Evolutionary conservation across 371 early-diverging fungal genomes (phyloP).

Genomic region (Mucor plumbeus): DNA sequence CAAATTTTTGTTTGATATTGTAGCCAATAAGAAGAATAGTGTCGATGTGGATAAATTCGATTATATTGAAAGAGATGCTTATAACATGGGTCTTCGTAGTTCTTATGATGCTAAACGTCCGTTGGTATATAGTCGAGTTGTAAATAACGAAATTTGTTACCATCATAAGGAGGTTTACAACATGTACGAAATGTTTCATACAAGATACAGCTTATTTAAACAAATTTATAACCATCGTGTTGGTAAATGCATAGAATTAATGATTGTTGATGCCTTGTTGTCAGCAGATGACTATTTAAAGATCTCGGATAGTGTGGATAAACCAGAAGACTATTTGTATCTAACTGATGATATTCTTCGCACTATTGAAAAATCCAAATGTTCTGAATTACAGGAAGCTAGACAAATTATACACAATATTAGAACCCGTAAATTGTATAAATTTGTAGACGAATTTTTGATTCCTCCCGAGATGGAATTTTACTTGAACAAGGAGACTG

Average conservation of each 20-base stretch:
- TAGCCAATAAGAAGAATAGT: constrained; percentile 92
- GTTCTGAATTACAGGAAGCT: constrained; percentile 66
- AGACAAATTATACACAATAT: constrained; percentile 75
- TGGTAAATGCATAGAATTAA: constrained; percentile 80
- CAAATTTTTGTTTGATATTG: constrained; percentile 92
- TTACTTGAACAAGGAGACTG: constrained; percentile 49
- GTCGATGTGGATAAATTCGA: constrained; percentile 98
- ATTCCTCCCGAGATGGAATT: constrained; percentile 66
- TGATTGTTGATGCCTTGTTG: constrained; percentile 88
- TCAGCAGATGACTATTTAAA: constrained; percentile 78
- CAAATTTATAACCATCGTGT: constrained; percentile 93
- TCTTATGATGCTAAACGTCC: constrained; percentile 84
- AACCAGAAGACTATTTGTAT: constrained; percentile 72
- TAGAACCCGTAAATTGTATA: constrained; percentile 80
- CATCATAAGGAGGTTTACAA: constrained; percentile 82
- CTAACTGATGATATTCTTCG: constrained; percentile 89
- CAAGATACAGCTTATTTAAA: constrained; percentile 89
- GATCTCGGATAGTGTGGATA: constrained; percentile 73
- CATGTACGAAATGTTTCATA: constrained; percentile 90
- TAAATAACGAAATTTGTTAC: constrained; percentile 90
- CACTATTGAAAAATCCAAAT: constrained; percentile 76
- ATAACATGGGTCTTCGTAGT: constrained; percentile 81
- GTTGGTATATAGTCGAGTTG: constrained; percentile 82
- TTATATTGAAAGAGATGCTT: constrained; percentile 91
- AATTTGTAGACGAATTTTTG: constrained; percentile 85